phyloP scores from a whole-genome alignment of 208 protist genomes.

The Endotrypanum monterogeii region DNA sequence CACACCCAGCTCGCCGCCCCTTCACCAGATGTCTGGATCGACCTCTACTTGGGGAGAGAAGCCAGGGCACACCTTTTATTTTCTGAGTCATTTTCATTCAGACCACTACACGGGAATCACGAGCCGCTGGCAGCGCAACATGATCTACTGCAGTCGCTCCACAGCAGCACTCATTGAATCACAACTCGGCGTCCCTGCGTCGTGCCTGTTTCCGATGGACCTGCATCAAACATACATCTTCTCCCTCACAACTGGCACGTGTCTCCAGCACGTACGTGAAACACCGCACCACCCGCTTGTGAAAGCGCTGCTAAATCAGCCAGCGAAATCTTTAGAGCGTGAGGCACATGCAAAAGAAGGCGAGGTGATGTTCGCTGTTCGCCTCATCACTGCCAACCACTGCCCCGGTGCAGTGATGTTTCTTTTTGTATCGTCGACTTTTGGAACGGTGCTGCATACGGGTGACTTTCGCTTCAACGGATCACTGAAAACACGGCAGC shows the following conservation, averaged over 20 bases:
- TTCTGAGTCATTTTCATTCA: slow-evolving; percentile 92
- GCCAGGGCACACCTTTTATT: slow-evolving; percentile 46
- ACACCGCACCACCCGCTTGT: slow-evolving; percentile 21
- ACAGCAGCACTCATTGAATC: slow-evolving; percentile 63
- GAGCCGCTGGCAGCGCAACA: slow-evolving; percentile 42
- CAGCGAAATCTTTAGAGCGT: not conserved
- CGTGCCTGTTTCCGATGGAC: slow-evolving; percentile 51
- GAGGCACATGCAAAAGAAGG: not conserved
- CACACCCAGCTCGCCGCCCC: not conserved
- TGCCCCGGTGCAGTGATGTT: slow-evolving; percentile 92
- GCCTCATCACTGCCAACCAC: slow-evolving; percentile 88
- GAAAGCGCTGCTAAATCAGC: slow-evolving; percentile 15
- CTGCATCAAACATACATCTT: slow-evolving; percentile 56
- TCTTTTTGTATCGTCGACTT: slow-evolving; percentile 64
- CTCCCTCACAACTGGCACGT: slow-evolving; percentile 38
- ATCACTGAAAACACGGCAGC: slow-evolving; percentile 20
- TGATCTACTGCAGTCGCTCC: slow-evolving; percentile 68
- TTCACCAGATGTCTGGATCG: not conserved
- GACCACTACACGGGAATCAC: slow-evolving; percentile 88
- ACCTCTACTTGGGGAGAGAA: not conserved
- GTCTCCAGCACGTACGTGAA: slow-evolving; percentile 15
- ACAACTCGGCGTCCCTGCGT: slow-evolving; percentile 42
- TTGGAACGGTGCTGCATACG: slow-evolving; percentile 84
- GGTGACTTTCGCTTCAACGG: slow-evolving; percentile 93
- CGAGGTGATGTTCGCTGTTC: slow-evolving; percentile 36